These are phyloP conservation scores for Cystobasidiaceae sp. DNA, from an alignment of 1,284 basidiomycete species.

Conservation along the genomic window DNA sequence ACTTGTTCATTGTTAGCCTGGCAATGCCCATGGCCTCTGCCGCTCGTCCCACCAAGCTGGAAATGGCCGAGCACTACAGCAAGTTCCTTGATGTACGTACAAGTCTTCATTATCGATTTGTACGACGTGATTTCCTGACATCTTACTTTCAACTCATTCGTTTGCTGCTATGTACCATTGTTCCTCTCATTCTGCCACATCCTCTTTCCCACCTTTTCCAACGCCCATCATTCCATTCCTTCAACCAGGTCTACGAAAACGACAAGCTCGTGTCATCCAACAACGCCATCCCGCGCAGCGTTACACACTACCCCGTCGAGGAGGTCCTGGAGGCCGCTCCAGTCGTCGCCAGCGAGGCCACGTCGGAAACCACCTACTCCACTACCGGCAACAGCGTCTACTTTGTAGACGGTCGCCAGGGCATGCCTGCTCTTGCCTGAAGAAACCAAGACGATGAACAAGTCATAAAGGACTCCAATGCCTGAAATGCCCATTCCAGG, in stretches of 20 bases:
- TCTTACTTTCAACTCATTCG: not conserved
- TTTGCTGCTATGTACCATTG: not conserved
- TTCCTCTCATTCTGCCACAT: not conserved
- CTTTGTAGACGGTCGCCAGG: constrained; percentile 18
- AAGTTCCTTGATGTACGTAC: constrained; percentile 23
- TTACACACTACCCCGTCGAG: constrained; percentile 4
- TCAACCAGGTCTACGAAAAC: constrained; percentile 16
- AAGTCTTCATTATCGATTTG: not conserved
- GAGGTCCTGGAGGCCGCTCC: constrained; percentile 1
- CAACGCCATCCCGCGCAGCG: not conserved
- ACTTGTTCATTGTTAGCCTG: not conserved
- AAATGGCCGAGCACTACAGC: constrained; percentile 17
- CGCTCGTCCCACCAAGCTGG: not conserved
- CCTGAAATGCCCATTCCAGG: too few relatives aligned
- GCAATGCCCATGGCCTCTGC: not conserved
- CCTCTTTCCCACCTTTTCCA: not conserved
- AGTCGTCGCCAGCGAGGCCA: not conserved
- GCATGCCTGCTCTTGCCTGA: constrained; percentile 17
- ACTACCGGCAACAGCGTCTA: constrained; percentile 12
- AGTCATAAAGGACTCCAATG: too few relatives aligned
- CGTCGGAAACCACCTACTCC: not conserved
- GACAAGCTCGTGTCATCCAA: not conserved
- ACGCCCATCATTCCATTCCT: not conserved
- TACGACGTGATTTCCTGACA: not conserved
- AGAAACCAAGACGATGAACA: not conserved